Conservation (phyloP, 2,329 filamentous ascomycete genomes). For the Apiospora rasikravindrae region DNA sequence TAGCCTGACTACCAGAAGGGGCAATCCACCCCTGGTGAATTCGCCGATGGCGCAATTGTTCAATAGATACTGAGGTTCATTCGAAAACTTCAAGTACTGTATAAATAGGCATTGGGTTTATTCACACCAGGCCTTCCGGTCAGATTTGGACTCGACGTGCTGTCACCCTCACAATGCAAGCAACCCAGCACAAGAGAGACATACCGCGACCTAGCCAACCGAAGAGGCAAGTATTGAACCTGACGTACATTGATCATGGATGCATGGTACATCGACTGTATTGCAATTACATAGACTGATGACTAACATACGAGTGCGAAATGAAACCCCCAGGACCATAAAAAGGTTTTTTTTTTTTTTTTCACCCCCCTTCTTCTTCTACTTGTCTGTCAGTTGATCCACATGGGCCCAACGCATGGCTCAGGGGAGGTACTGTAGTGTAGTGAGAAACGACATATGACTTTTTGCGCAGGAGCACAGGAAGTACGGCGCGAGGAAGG, state of each 20-base stretch:
- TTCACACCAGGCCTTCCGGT: background rate
- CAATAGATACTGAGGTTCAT: background rate
- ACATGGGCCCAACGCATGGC: background rate
- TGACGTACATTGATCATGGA: background rate
- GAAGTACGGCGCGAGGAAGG: background rate
- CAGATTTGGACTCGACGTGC: background rate
- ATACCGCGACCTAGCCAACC: background rate
- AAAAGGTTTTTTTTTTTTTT: background rate
- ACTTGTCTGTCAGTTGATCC: background rate
- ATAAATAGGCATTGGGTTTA: background rate
- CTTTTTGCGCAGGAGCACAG: background rate
- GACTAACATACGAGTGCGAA: conserved; percentile 10
- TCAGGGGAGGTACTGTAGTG: background rate
- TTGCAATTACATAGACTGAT: background rate
- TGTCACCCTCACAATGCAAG: background rate
- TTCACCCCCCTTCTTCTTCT: background rate
- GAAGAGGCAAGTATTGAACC: background rate
- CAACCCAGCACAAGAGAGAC: background rate
- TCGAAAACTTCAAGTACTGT: background rate
- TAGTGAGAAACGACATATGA: background rate
- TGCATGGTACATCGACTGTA: background rate
- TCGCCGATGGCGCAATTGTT: conserved; percentile 3
- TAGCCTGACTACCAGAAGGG: background rate
- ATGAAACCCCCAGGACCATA: conserved; percentile 3
- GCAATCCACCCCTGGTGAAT: background rate